Conservation (phyloP, 768 basidiomycete genomes). For the Auricularia sp. region DNA sequence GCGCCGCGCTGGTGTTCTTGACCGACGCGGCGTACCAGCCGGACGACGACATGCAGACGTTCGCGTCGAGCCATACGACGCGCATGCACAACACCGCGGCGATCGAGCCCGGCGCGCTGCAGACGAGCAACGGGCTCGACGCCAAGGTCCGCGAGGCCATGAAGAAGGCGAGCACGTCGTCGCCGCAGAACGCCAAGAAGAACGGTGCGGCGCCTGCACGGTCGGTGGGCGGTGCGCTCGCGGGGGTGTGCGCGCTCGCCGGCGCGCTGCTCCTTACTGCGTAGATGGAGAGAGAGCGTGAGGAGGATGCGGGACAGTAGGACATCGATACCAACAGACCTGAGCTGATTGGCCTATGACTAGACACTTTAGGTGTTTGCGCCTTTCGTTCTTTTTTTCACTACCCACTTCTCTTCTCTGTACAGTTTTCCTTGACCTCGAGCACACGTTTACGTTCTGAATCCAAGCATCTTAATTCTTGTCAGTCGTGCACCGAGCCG, state of each 20-base stretch:
- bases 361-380: too few species aligned
- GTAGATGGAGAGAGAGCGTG: background rate
- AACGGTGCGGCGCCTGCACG: background rate
- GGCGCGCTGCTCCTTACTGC: background rate
- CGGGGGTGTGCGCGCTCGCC: background rate
- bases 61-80: background rate
- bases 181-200: background rate
- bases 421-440: too few species aligned
- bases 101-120: background rate
- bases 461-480: too few species aligned
- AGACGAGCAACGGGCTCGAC: background rate
- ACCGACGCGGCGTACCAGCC: conserved; percentile 10
- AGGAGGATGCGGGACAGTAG: too few species aligned
- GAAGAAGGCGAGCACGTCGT: background rate
- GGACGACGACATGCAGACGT: background rate
- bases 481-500: too few species aligned
- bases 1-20: conserved; percentile 69
- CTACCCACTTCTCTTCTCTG: too few species aligned
- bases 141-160: background rate
- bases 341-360: too few species aligned
- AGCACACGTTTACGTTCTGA: too few species aligned
- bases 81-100: conserved; percentile 1
- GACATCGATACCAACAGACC: too few species aligned
- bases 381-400: too few species aligned
- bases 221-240: background rate